Evolutionary conservation across 805 yeast genomes (phyloP), one percentile per base, ranked within the genome.

Genomic region (Blastobotrys attinorum): DNA sequence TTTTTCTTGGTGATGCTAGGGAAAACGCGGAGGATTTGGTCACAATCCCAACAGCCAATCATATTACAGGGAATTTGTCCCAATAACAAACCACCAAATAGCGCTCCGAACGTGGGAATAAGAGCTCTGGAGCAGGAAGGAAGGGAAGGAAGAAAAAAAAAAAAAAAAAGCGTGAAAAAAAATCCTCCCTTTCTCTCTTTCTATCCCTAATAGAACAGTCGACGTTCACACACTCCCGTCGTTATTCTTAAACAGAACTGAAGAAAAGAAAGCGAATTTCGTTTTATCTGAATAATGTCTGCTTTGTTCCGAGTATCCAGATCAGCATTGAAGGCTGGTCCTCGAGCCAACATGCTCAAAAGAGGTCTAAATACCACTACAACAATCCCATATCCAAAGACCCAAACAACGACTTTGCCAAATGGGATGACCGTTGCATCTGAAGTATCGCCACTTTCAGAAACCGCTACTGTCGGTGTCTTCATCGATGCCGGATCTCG

Each of bases 401-500:
- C 86, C 23, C 67, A 72, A 59, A 83, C 88, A 7, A 77, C 96
- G 1, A 77, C 81, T 2, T 70, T 92, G 42, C 69, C 81, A n/a
- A 92, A 92, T 61, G 99, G 99, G 2, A 66, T 92, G 36, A 90
- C 97, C 0, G 96, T 90, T 32, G 98, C 97, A 43, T 76, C 94
- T 37, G 97, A 92, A 61, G 59, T 72, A 36, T 77, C 84, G 60
- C 97, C 97, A 8, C 81, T 83, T 49, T 81, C 94, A 5, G 74
- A 82, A 54, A 88, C 97, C 36, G 97, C 98, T 48, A 92, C 98
- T 1, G 96, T 92, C 11, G 98, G 97, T 2, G 90, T 92, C 44
- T 94, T 96, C 90, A 88, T 92, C 49, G 96, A 92, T 65, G 96
- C 98, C 33, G 99, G 99, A 2, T 89, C 97, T 2, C 74, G 99